Base-by-base conservation (phyloP, 345 rosid species). In the Microthlaspi erraticum region DNA sequence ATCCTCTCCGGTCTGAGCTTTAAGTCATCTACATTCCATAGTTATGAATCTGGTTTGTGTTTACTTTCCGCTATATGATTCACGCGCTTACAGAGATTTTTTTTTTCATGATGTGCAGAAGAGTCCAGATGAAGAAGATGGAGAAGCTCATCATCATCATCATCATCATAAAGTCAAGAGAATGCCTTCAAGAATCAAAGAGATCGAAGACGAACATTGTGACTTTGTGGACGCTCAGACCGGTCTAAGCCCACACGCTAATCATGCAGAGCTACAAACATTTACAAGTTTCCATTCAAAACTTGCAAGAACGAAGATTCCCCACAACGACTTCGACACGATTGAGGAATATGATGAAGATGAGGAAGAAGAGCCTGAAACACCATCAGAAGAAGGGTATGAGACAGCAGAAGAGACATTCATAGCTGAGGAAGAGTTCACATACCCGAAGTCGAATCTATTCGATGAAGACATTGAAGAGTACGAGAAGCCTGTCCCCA, bases 351-450 rank as follows among this genome's bases (percentile, higher is more conserved):
- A 26, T 2, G 71, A 72, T 19, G 31, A 55, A 2, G 52, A 69
- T 8, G 71, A 71, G 8, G 80, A 70, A 39, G 79, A 75, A 68
- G 78, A 75, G 52, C 55, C 71, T 55, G 79, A 76, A 64, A 49
- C 81, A 13, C 69, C 83, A n/a, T 20, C 51, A 45, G 88, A 85
- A 11, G 85, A 89, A 61, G 96, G 87, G 1, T 89, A 91, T 55
- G 97, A 84, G 71, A 83, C 94, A 46, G 87, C 88, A 13, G 97
- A 87, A 64, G 97, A 91, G 66, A 73, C 86, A 34, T 66, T 76
- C 60, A 72, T 84, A 42, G 55, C 85, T 0, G 97, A 94, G 71
- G 88, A 88, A 76, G 95, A 88, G 48, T 85, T 89, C 80, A 82
- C 82, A 80, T 59, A 75, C 74, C 74, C 82, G 0, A 89, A 94